These are phyloP conservation scores for Penicillium lividum DNA, from an alignment of 495 filamentous ascomycete genomes.

Conservation along the genomic window DNA sequence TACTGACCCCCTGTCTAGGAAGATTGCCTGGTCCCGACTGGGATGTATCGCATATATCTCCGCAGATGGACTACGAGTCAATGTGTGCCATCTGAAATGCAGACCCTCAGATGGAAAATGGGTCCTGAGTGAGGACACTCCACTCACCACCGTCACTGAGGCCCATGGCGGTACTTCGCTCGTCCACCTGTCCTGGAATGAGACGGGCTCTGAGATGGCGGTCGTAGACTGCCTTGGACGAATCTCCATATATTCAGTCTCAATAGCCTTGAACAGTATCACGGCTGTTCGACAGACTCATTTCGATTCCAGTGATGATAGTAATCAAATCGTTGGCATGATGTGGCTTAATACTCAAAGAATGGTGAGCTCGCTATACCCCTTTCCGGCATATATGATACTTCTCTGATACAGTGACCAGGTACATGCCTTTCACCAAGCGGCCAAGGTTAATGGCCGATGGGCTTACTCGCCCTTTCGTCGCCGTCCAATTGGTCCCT, in stretches of 20 bases:
- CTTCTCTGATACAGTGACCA: constrained; percentile 21
- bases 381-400: constrained; percentile 3
- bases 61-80: constrained; percentile 64
- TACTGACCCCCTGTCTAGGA: constrained; percentile 47
- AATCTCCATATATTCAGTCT: constrained; percentile 65
- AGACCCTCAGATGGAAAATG: constrained; percentile 71
- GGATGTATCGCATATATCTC: constrained; percentile 86
- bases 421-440: constrained; percentile 54
- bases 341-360: constrained; percentile 75
- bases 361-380: constrained; percentile 39
- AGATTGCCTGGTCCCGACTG: constrained; percentile 84
- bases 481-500: constrained; percentile 59
- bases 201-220: constrained; percentile 71
- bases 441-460: constrained; percentile 49
- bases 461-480: constrained; percentile 54
- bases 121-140: constrained; percentile 66
- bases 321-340: constrained; percentile 74
- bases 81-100: constrained; percentile 70
- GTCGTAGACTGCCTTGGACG: constrained; percentile 73
- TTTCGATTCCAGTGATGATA: constrained; percentile 66
- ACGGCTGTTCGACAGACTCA: constrained; percentile 53
- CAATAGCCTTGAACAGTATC: constrained; percentile 66
- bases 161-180: constrained; percentile 54
- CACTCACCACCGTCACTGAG: constrained; percentile 43
- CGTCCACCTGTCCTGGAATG: constrained; percentile 79